Evolutionary conservation across 1,284 basidiomycete genomes (phyloP).

Genomic region (Phlebopus sp.): DNA sequence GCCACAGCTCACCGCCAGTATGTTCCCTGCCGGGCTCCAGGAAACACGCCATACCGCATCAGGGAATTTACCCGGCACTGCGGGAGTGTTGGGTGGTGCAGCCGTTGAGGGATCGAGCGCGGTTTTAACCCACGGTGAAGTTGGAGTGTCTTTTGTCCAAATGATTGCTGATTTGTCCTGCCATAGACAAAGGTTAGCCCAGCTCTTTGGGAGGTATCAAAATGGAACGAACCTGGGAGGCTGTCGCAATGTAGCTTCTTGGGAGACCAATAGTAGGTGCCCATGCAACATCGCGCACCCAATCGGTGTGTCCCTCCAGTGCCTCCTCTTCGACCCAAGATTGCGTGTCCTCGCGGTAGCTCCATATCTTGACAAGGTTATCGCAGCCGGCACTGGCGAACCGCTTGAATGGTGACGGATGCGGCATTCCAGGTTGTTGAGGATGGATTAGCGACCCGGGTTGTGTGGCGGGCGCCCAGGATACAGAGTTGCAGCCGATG

Average conservation of each 20-base stretch:
- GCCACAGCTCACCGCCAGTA: conserved; percentile 95
- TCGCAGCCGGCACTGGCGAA: conserved; percentile 97
- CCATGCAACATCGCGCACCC: conserved; percentile 98
- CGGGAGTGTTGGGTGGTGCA: conserved; percentile 17
- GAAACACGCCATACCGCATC: conserved; percentile 97
- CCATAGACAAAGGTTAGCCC: neutral
- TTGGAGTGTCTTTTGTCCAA: conserved; percentile 86
- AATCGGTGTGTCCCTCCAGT: conserved; percentile 90
- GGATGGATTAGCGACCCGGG: conserved; percentile 81
- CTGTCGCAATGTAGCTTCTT: conserved; percentile 92
- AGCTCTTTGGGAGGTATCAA: too few relatives aligned
- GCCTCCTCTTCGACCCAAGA: conserved; percentile 90
- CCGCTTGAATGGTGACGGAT: conserved; percentile 63
- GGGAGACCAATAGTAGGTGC: conserved; percentile 96
- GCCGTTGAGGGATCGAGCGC: conserved; percentile 75
- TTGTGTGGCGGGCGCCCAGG: conserved; percentile 93
- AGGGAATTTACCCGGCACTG: conserved; percentile 74
- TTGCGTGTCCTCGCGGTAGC: conserved; percentile 71
- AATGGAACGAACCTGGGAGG: conserved; percentile 68
- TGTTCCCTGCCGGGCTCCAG: conserved; percentile 96
- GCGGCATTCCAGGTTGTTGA: conserved; percentile 41
- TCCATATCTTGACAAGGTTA: conserved; percentile 95
- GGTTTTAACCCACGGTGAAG: conserved; percentile 82
- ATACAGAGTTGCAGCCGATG: conserved; percentile 95
- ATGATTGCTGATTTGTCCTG: conserved; percentile 91